Evolutionary conservation across 306 rosid genomes (phyloP), one percentile per base, ranked within the genome.

Genomic region (Lotus japonicus): DNA sequence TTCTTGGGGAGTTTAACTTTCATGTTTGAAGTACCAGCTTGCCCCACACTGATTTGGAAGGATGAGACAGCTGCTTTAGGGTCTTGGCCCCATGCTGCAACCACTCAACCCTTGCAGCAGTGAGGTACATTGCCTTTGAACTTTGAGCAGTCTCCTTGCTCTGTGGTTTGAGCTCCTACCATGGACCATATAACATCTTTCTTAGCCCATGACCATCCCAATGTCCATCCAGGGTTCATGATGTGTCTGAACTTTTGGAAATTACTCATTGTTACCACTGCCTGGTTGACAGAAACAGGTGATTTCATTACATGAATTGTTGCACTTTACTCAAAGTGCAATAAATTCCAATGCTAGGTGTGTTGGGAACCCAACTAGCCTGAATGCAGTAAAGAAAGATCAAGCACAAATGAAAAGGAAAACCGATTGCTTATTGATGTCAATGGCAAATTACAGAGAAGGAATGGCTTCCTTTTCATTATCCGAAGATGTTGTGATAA

Each of bases 131-230:
- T 84, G 21, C 96, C 97, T 79, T 88, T 88, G 88, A 90, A 90
- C 82, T 86, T 88, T 18, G 97, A 94, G 42, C 98, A 94, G 68
- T 94, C 97, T 33, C 98, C 98, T 88, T 94, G 98, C 44, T 94
- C 96, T 0, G 98, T 90, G 6, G 98, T 70, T 60, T 94, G 96
- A 50, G 97, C 76, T 10, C 98, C 98, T 1, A 82, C 85, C 77
- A 86, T 75, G 0, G 97, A 73, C 98, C 98, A 94, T 82, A 94
- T 84, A 36, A 94, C 98, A 57, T 94, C 96, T 72, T 86, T 90
- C 81, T 88, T 90, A 3, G 98, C 88, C 97, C 98, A 94, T 10
- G 97, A 58, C 98, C 98, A 94, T 12, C 76, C 86, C 39, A 94
- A 71, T 7, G 92, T 85, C 98, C 98, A 94, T 3, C 98, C 98